phyloP scores from a whole-genome alignment of 148 eudicot species.

The Rhododendron kiyosumense region DNA sequence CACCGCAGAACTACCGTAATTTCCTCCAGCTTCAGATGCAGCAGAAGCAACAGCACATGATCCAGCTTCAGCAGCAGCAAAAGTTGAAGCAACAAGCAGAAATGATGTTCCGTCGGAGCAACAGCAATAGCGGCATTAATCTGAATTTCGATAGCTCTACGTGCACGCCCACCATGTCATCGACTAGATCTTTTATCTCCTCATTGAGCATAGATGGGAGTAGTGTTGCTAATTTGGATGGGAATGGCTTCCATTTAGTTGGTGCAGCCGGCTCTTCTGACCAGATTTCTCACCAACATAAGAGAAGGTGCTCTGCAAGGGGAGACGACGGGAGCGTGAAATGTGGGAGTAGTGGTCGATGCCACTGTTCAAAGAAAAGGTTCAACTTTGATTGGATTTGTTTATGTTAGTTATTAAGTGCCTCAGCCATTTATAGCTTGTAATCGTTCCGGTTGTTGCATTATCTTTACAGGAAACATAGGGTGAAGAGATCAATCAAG shows the following conservation, averaged over 20 bases:
- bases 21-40: constrained; percentile 31
- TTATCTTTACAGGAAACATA: constrained; percentile 57
- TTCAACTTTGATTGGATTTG: constrained; percentile 3
- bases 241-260: constrained; percentile 51
- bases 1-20: constrained; percentile 17
- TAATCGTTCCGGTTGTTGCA: constrained; percentile 1
- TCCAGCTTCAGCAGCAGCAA: constrained; percentile 44
- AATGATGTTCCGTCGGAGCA: constrained; percentile 46
- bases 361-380: constrained; percentile 97
- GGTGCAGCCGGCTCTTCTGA: constrained; percentile 51
- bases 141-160: constrained; percentile 64
- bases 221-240: constrained; percentile 64
- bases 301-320: constrained; percentile 49
- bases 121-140: constrained; percentile 48
- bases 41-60: constrained; percentile 24
- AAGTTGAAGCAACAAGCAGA: constrained; percentile 62
- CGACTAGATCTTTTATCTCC: constrained; percentile 72
- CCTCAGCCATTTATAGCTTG: constrained; percentile 1
- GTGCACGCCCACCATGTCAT: constrained; percentile 70
- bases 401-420: not conserved
- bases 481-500: constrained; percentile 77
- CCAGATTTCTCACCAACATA: constrained; percentile 49
- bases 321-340: constrained; percentile 72
- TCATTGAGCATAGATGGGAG: constrained; percentile 76
- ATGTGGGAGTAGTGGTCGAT: constrained; percentile 66